phyloP scores from a whole-genome alignment of 2,329 filamentous ascomycete species.

The Pseudopithomyces chartarum region DNA sequence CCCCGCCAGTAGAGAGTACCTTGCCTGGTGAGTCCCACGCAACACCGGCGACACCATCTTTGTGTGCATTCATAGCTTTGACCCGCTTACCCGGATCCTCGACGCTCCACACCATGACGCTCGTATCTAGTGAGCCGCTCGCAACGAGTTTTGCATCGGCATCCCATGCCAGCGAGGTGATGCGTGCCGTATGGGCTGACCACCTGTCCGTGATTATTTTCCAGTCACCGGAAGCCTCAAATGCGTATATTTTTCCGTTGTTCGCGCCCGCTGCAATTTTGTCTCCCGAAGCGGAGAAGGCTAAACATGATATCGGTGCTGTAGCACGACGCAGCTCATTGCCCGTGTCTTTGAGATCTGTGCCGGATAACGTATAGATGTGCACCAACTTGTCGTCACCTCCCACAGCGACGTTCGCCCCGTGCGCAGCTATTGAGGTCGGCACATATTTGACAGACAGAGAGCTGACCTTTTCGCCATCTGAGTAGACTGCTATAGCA shows the following conservation, averaged over 20 bases:
- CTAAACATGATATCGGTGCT: slow-evolving; percentile 75
- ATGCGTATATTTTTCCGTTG: slow-evolving; percentile 86
- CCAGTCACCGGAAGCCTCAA: slow-evolving; percentile 66
- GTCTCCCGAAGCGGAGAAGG: slow-evolving; percentile 79
- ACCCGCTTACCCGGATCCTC: slow-evolving; percentile 81
- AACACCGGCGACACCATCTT: slow-evolving; percentile 91
- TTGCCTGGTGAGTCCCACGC: slow-evolving; percentile 70
- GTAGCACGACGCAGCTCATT: slow-evolving; percentile 70
- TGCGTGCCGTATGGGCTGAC: slow-evolving; percentile 72
- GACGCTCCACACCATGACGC: slow-evolving; percentile 90
- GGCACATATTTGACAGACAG: slow-evolving; percentile 67
- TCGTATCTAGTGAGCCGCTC: slow-evolving; percentile 87
- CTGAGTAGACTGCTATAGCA: slow-evolving; percentile 64
- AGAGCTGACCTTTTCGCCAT: slow-evolving; percentile 63
- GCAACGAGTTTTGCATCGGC: slow-evolving; percentile 74
- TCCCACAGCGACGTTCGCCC: slow-evolving; percentile 74
- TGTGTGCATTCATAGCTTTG: slow-evolving; percentile 87
- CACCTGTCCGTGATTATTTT: slow-evolving; percentile 79
- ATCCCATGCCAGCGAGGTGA: slow-evolving; percentile 78
- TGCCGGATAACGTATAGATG: slow-evolving; percentile 69
- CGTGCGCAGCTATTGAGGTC: slow-evolving; percentile 72
- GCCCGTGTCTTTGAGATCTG: slow-evolving; percentile 57
- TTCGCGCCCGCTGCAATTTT: slow-evolving; percentile 82
- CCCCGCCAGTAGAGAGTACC: slow-evolving; percentile 80
- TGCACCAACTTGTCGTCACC: slow-evolving; percentile 74